Evolutionary conservation across 345 rosid genomes (phyloP).

Genomic region (Rubroshorea leprosula): DNA sequence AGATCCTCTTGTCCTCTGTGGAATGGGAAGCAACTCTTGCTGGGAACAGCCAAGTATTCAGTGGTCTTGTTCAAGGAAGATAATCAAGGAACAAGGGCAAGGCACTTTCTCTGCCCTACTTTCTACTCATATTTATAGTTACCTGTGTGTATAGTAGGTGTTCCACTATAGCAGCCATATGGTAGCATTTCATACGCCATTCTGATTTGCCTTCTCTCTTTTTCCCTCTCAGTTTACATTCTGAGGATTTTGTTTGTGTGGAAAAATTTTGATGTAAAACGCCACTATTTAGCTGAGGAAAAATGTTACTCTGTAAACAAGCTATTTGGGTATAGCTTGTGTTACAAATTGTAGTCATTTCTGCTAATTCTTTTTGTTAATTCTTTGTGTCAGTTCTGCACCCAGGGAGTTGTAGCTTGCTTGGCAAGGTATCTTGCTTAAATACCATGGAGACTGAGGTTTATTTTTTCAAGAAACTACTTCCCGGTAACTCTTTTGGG

Average conservation of each 20-base stretch:
- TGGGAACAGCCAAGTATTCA: constrained; percentile 93
- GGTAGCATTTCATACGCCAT: no score
- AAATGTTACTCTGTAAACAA: not conserved
- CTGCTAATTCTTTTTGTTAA: no score
- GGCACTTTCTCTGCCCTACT: not conserved
- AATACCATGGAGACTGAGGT: no score
- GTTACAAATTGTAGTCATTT: no score
- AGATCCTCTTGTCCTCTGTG: constrained; percentile 77
- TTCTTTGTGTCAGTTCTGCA: no score
- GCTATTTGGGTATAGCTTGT: no score
- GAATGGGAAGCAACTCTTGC: constrained; percentile 99
- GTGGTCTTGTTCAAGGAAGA: constrained; percentile 97
- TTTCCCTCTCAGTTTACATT: no score
- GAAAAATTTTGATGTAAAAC: constrained; percentile 1
- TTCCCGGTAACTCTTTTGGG: no score
- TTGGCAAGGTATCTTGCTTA: no score
- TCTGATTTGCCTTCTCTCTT: no score
- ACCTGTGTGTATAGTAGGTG: constrained; percentile 5
- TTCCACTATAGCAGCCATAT: not conserved
- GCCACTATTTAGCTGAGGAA: not conserved
- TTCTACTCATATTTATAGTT: not conserved
- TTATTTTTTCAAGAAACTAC: no score
- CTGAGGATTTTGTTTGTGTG: not conserved
- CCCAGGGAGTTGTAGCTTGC: no score
- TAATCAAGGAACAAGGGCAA: constrained; percentile 20